A percentile compares a stretch with the other conserved stretches of the same genome.
These are phyloP conservation scores for Cyamopsis tetragonoloba DNA, from an alignment of 306 rosid species.

Conservation along the genomic window DNA sequence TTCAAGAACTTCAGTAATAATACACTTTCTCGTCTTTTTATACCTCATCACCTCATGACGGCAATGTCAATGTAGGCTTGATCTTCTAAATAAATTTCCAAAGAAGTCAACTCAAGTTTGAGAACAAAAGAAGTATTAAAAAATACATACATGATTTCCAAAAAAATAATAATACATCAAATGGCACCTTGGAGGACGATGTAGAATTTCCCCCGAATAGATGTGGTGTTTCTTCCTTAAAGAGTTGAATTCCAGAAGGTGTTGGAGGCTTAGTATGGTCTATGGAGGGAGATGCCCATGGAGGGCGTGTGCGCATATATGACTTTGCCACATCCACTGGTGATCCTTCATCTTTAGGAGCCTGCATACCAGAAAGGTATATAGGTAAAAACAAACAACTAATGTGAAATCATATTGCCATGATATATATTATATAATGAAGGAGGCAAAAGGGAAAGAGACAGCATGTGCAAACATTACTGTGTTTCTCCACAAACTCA, in stretches of 20 bases:
- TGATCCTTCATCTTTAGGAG: conserved; percentile 66
- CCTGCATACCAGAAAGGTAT: conserved; percentile 45
- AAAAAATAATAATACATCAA: background rate
- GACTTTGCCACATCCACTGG: conserved; percentile 87
- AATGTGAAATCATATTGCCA: background rate
- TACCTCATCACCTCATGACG: background rate
- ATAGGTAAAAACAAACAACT: conserved; percentile 8
- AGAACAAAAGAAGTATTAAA: background rate
- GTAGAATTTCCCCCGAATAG: conserved; percentile 51
- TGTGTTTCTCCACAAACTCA: background rate
- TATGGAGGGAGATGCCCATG: conserved; percentile 81
- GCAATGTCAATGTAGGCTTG: background rate
- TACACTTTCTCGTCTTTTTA: background rate
- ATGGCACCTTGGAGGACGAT: conserved; percentile 63
- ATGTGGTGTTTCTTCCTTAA: conserved; percentile 61
- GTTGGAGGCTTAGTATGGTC: conserved; percentile 52
- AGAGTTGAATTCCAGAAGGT: conserved; percentile 52
- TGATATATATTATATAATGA: background rate
- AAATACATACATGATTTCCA: background rate
- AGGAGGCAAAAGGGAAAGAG: conserved; percentile 1
- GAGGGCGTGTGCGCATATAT: conserved; percentile 79
- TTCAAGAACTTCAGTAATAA: background rate
- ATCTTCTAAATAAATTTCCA: background rate
- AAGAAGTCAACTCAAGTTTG: background rate
- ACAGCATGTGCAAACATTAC: conserved; percentile 3